Evolutionary conservation across 345 rosid species (phyloP).

Genomic region (Camelina hispida): DNA sequence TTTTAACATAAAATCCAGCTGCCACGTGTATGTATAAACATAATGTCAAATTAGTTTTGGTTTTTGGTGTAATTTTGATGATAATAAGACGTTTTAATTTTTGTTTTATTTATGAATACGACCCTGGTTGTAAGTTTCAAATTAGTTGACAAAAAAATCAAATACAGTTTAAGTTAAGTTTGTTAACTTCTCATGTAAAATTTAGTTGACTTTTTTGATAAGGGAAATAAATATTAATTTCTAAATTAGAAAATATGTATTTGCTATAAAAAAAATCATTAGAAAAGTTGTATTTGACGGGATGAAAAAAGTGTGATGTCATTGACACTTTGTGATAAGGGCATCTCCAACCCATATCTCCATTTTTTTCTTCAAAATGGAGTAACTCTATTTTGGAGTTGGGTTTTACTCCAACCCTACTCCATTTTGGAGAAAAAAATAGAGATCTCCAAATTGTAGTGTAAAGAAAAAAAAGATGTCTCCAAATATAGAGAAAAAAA

Average conservation of each 20-base stretch:
- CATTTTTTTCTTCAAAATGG: too few relatives aligned
- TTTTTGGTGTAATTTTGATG: background rate
- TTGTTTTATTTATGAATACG: background rate
- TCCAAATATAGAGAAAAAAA: too few relatives aligned
- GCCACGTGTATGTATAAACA: slow-evolving; percentile 41
- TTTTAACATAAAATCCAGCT: slow-evolving; percentile 18
- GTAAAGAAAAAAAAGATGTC: too few relatives aligned
- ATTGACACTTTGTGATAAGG: slow-evolving; percentile 31
- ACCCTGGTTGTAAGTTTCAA: slow-evolving; percentile 23
- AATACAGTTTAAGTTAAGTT: background rate
- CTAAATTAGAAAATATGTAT: slow-evolving; percentile 3
- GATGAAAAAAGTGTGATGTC: slow-evolving; percentile 33
- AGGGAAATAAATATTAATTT: background rate
- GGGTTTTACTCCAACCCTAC: too few relatives aligned
- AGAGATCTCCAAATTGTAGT: too few relatives aligned
- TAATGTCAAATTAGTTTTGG: background rate
- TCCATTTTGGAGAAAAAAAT: too few relatives aligned
- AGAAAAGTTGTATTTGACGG: slow-evolving; percentile 21
- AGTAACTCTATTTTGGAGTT: too few relatives aligned
- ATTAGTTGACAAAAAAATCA: background rate
- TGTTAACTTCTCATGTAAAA: slow-evolving; percentile 20
- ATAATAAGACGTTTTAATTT: background rate
- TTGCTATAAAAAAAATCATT: background rate
- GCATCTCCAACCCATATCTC: too few relatives aligned
- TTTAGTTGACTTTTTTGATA: slow-evolving; percentile 11